These are phyloP conservation scores for Metschnikowia continentalis DNA, from an alignment of 805 yeast species.

Conservation along the genomic window DNA sequence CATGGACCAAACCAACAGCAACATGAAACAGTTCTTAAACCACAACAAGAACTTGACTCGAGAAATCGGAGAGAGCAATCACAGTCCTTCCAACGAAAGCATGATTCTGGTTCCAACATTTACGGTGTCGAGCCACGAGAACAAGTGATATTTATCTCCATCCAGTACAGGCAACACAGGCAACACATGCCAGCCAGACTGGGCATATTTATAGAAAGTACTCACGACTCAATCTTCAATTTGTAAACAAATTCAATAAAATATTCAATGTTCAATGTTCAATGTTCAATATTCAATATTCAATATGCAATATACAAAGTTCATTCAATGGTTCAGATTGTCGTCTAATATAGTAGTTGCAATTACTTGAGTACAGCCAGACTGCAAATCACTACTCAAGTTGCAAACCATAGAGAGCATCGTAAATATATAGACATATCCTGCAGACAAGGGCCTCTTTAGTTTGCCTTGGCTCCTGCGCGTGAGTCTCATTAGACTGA, in stretches of 20 bases:
- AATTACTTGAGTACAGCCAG: too few species aligned
- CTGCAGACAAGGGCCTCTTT: not conserved
- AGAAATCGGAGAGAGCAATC: constrained; percentile 8
- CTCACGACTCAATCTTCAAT: not conserved
- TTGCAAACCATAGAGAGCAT: not conserved
- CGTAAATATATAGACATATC: not conserved
- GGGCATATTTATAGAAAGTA: not conserved
- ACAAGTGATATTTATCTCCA: not conserved
- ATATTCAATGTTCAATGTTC: too few species aligned
- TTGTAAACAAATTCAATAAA: too few species aligned
- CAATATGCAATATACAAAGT: too few species aligned
- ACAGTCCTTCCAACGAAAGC: constrained; percentile 8
- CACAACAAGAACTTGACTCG: constrained; percentile 13
- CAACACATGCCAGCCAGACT: not conserved
- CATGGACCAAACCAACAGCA: constrained; percentile 12
- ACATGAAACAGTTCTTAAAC: constrained; percentile 14
- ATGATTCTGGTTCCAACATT: constrained; percentile 14
- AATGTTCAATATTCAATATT: too few species aligned
- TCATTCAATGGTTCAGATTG: too few species aligned
- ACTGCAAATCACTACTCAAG: not conserved
- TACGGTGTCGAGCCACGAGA: constrained; percentile 14
- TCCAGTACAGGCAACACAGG: not conserved
- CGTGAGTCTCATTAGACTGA: not conserved
- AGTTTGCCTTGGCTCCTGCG: not conserved
- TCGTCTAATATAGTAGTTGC: too few species aligned